These are phyloP conservation scores for Fagopyrum tataricum DNA, from an alignment of 148 eudicot species.

Conservation along the genomic window DNA sequence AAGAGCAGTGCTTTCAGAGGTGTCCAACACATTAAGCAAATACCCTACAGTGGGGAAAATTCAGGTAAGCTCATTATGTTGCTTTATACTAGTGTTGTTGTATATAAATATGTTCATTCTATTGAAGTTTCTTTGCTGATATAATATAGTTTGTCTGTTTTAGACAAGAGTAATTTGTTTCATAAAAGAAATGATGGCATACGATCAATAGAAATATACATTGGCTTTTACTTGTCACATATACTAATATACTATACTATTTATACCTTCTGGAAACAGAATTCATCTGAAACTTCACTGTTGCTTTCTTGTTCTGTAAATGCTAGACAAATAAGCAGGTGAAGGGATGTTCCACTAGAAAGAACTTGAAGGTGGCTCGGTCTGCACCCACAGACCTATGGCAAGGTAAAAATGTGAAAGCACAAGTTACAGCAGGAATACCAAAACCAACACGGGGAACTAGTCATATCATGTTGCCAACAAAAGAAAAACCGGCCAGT, in stretches of 20 bases:
- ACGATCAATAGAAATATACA: not conserved
- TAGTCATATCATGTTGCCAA: conserved; percentile 16
- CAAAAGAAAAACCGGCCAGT: conserved; percentile 18
- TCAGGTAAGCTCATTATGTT: conserved; percentile 15
- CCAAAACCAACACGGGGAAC: conserved; percentile 27
- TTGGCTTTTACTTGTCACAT: conserved; percentile 1
- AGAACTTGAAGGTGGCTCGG: conserved; percentile 41
- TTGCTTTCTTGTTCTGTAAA: conserved; percentile 16
- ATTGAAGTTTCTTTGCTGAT: not conserved
- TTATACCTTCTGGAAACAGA: not conserved
- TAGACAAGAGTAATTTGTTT: not conserved
- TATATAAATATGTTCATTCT: not conserved
- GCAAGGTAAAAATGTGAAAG: conserved; percentile 23
- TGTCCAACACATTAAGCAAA: conserved; percentile 38
- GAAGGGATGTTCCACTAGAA: conserved; percentile 29
- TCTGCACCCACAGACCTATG: conserved; percentile 20
- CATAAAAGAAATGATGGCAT: not conserved
- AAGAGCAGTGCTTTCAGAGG: conserved; percentile 65
- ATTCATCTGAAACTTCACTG: not conserved
- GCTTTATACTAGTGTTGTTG: not conserved
- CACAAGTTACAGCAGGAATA: conserved; percentile 29
- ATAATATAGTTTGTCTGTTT: not conserved
- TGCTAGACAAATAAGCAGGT: conserved; percentile 43
- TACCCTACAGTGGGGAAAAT: conserved; percentile 29
- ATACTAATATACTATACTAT: not conserved